phyloP scores from a whole-genome alignment of 73 alveolate genomes.

The Paraurostyla sp. region DNA sequence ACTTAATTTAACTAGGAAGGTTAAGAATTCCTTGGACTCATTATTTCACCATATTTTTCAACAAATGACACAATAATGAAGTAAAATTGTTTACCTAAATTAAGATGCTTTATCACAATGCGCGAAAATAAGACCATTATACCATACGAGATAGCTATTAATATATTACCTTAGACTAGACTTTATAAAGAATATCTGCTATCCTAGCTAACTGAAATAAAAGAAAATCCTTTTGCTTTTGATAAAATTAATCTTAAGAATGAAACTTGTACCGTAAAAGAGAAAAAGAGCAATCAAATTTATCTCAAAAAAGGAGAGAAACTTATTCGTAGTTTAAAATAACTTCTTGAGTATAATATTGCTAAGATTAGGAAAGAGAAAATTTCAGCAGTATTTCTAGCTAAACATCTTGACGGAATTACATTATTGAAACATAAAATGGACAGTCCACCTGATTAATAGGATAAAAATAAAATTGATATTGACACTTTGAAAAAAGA shows the following conservation, averaged over 20 bases:
- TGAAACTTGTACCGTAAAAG: not conserved
- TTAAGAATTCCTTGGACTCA: slow-evolving; percentile 60
- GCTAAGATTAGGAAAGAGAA: slow-evolving; percentile 18
- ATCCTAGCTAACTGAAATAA: not conserved
- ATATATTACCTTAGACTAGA: slow-evolving; percentile 28
- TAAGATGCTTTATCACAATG: not conserved
- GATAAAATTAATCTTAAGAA: not conserved
- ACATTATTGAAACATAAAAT: not conserved
- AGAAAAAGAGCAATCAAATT: not conserved
- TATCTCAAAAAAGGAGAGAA: slow-evolving; percentile 42
- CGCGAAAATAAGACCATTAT: not conserved
- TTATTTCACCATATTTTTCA: slow-evolving; percentile 31
- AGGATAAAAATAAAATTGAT: not conserved
- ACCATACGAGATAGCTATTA: slow-evolving; percentile 43
- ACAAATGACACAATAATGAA: not conserved
- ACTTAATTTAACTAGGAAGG: slow-evolving; percentile 47
- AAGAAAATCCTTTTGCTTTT: slow-evolving; percentile 18
- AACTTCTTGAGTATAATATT: not conserved
- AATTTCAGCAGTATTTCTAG: not conserved
- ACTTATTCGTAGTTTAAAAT: not conserved
- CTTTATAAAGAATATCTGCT: not conserved
- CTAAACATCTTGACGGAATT: slow-evolving; percentile 3
- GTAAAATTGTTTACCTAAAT: not conserved
- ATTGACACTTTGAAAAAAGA: not conserved
- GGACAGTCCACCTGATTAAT: not conserved